Evolutionary conservation across 2,329 filamentous ascomycete genomes (phyloP).

Genomic region (Fusarium sp.): DNA sequence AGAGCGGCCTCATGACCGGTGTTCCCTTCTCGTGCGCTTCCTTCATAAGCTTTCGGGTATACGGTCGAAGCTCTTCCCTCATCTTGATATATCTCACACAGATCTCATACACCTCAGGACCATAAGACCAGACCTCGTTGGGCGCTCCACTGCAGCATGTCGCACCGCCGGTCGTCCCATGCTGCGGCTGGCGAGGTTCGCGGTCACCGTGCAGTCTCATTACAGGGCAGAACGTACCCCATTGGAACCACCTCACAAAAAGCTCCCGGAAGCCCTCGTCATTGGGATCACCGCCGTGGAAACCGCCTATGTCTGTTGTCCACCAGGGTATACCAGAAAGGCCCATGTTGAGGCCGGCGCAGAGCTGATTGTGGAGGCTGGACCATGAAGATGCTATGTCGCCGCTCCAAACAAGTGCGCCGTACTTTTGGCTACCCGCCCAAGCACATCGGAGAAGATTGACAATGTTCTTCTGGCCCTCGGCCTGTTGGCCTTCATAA

Average conservation of each 20-base stretch:
- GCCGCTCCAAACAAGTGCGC: conserved; percentile 74
- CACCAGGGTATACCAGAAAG: conserved; percentile 74
- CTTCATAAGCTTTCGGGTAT: conserved; percentile 69
- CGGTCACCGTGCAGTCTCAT: conserved; percentile 76
- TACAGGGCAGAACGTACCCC: conserved; percentile 75
- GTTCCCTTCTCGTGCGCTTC: conserved; percentile 70
- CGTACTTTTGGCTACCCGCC: conserved; percentile 70
- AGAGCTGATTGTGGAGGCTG: conserved; percentile 69
- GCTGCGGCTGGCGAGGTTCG: conserved; percentile 63
- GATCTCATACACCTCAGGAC: conserved; percentile 69
- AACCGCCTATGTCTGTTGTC: conserved; percentile 79
- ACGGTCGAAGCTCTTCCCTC: conserved; percentile 68
- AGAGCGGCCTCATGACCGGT: conserved; percentile 72
- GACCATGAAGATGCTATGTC: conserved; percentile 75
- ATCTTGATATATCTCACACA: conserved; percentile 70
- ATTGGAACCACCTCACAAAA: conserved; percentile 77
- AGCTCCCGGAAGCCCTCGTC: conserved; percentile 70
- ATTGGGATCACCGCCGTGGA: conserved; percentile 72
- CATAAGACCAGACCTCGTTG: conserved; percentile 77
- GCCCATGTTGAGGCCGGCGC: conserved; percentile 75
- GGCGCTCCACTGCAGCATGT: conserved; percentile 64
- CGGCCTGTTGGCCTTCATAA: conserved; percentile 67
- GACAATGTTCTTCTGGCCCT: conserved; percentile 68
- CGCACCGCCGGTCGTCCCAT: conserved; percentile 52
- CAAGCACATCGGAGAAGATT: conserved; percentile 66